Conservation (phyloP, 2,329 filamentous ascomycete species). For the Sporothrix protearum region DNA sequence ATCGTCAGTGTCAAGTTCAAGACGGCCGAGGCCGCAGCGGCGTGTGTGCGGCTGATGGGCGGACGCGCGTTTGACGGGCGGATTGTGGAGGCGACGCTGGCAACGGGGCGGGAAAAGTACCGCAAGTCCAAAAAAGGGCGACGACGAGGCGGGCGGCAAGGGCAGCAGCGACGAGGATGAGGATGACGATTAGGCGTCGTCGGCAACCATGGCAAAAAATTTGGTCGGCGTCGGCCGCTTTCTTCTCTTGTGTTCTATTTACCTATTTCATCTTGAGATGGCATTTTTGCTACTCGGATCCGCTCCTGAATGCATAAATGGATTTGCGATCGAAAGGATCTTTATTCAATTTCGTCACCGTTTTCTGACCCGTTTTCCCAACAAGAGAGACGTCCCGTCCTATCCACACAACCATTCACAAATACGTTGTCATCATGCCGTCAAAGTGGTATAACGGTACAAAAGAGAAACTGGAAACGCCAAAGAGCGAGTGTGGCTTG, state of each 20-base stretch:
- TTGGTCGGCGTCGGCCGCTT: neutral
- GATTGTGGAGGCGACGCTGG: conserved; percentile 66
- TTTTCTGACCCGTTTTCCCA: neutral
- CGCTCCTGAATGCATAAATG: neutral
- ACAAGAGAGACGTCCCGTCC: too few relatives aligned
- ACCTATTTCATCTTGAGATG: neutral
- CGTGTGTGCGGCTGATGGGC: conserved; percentile 72
- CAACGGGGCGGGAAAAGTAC: conserved; percentile 66
- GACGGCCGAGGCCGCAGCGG: conserved; percentile 64
- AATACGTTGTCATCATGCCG: neutral
- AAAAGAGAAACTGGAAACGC: neutral
- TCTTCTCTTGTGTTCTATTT: neutral
- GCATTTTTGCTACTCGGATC: neutral
- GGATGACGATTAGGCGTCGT: conserved; percentile 23
- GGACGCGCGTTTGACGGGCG: conserved; percentile 75
- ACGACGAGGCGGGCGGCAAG: conserved; percentile 24
- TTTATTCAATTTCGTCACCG: too few relatives aligned
- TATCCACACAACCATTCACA: neutral
- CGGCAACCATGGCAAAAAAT: too few relatives aligned
- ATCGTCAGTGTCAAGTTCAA: conserved; percentile 81
- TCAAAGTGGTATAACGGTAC: conserved; percentile 9
- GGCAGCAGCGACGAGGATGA: conserved; percentile 31
- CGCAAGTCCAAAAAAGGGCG: conserved; percentile 31
- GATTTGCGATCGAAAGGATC: neutral
- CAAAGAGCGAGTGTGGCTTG: neutral